phyloP scores from a whole-genome alignment of 495 filamentous ascomycete genomes.

The Chaetomium fimeti region DNA sequence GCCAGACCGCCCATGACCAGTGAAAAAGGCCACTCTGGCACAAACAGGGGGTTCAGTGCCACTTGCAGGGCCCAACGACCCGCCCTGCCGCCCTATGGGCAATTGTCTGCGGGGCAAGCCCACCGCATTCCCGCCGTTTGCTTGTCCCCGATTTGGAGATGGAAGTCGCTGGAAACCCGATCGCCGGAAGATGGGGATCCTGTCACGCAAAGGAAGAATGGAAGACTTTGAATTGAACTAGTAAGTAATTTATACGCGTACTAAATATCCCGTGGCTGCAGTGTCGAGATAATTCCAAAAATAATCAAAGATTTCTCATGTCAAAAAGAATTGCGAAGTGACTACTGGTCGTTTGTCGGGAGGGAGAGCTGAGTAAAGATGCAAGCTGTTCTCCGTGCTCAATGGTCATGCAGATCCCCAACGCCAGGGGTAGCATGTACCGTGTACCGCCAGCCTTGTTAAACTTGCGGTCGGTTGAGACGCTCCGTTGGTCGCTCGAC shows the following conservation, averaged over 20 bases:
- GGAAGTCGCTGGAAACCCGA: constrained; percentile 7
- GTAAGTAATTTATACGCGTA: no score
- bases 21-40: constrained; percentile 41
- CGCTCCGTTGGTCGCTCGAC: no score
- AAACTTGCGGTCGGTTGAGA: background rate
- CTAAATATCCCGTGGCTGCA: no score
- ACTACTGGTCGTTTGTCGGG: background rate
- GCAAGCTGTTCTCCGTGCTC: background rate
- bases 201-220: background rate
- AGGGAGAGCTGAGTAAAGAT: constrained; percentile 4
- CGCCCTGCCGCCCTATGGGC: background rate
- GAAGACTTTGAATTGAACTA: no score
- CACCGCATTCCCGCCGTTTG: background rate
- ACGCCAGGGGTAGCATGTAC: background rate
- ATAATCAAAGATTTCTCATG: background rate
- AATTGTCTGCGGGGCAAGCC: constrained; percentile 11
- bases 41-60: constrained; percentile 27
- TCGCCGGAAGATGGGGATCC: background rate
- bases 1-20: constrained; percentile 6
- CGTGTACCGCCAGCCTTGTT: no score
- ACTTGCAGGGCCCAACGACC: constrained; percentile 2
- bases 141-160: background rate
- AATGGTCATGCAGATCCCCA: constrained; percentile 4
- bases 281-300: background rate
- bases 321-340: background rate